Evolutionary conservation across 495 filamentous ascomycete genomes (phyloP), one percentile per base, ranked within the genome.

Genomic region (Lophiotrema nucula): DNA sequence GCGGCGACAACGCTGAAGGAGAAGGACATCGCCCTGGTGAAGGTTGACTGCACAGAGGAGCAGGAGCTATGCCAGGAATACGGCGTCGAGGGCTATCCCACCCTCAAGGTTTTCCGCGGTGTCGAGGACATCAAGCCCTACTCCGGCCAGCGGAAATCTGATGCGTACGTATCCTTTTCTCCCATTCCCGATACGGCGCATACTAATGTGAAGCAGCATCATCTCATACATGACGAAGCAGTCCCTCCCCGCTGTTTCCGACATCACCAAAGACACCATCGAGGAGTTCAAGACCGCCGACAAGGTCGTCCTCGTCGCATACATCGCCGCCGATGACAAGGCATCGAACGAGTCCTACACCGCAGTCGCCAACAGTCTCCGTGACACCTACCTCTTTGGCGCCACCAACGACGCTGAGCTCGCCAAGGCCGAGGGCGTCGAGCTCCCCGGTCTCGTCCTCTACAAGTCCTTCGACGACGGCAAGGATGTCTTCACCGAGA

Each of bases 191-290:
- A 45, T 38, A 21, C 13, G 31, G 2, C 12, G 18, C 12, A 46
- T 54, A 71, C 56, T 81, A 64, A 79, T 52, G 42, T 53, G 19
- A 2, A 45, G 12, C 35, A 93, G 89, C 43, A 96, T 98, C 73
- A 85, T 95, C 35, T 98, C 93, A 22, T 97, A 96, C 79, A 99
- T 99, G 93, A 88, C 87, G 70, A 99, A 99, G 81, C 95, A 99
- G 78, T 87, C 88, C 18, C 84, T 99, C 52, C 93, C 93, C 26
- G 89, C 93, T 47, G 92, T 99, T 50, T 96, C 92, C 1, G 70
- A 79, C 41, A 77, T 97, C 41, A 85, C 79, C 65, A 81, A 84
- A 62, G 88, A 93, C 47, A 89, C 85, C 52, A 76, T 97, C 23
- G 88, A 90, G 67, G 92, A 96, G 51, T 95, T 97, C 83, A 97